Evolutionary conservation across 352 stramenopile species (phyloP).

Genomic region (Phytophthora multivora): DNA sequence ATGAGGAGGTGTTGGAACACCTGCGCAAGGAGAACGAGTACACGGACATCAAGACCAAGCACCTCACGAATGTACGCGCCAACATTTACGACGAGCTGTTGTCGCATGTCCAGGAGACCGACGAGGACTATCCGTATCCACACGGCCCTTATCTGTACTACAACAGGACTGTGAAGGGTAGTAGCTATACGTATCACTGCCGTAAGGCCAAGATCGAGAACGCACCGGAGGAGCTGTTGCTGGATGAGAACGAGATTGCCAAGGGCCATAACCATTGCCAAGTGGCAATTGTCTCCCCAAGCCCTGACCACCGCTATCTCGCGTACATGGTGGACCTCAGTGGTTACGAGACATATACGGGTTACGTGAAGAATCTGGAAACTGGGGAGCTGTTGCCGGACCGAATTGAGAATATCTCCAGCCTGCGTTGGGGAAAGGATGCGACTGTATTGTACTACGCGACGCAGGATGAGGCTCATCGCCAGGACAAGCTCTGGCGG

Average conservation of each 20-base stretch:
- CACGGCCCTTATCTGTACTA: conserved; percentile 90
- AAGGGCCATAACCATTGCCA: conserved; percentile 86
- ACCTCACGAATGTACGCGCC: conserved; percentile 81
- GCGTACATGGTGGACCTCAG: conserved; percentile 95
- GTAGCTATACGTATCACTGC: conserved; percentile 80
- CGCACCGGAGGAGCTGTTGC: conserved; percentile 88
- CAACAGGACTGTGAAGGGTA: conserved; percentile 87
- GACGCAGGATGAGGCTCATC: conserved; percentile 91
- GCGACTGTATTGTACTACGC: conserved; percentile 93
- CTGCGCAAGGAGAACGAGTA: conserved; percentile 95
- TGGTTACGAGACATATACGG: conserved; percentile 94
- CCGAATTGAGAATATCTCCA: conserved; percentile 86
- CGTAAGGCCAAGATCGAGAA: conserved; percentile 73
- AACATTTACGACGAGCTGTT: conserved; percentile 95
- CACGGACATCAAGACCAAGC: conserved; percentile 83
- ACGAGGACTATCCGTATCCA: conserved; percentile 83
- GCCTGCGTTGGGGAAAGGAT: conserved; percentile 92
- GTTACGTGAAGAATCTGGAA: conserved; percentile 88
- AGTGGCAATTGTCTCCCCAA: conserved; percentile 77
- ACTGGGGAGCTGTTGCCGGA: conserved; percentile 72
- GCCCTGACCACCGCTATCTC: conserved; percentile 91
- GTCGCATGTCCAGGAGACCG: conserved; percentile 89
- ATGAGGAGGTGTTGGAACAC: conserved; percentile 92
- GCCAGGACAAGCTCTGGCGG: conserved; percentile 94
- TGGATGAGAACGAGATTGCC: conserved; percentile 95